phyloP scores from a whole-genome alignment of 2,329 filamentous ascomycete species.

The Aspergillus piperis region DNA sequence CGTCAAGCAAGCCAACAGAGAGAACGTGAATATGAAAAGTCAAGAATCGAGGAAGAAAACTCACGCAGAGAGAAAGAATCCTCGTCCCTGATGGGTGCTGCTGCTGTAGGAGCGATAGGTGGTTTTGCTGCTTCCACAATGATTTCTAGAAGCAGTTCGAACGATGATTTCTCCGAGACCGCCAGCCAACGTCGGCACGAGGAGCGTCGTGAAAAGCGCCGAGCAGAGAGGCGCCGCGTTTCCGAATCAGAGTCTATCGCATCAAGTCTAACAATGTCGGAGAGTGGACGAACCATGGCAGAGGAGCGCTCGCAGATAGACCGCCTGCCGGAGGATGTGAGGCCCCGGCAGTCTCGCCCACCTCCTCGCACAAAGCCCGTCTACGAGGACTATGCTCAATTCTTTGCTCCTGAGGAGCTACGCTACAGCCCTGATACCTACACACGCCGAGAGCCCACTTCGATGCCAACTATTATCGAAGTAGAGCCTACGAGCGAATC shows the following conservation, averaged over 20 bases:
- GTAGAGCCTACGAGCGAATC: constrained; percentile 32
- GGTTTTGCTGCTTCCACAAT: constrained; percentile 50
- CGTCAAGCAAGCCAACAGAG: constrained; percentile 23
- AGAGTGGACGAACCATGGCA: constrained; percentile 17
- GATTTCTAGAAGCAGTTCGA: constrained; percentile 33
- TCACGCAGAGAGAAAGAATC: constrained; percentile 33
- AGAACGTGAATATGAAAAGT: constrained; percentile 22
- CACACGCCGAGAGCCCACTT: constrained; percentile 19
- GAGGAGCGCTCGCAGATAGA: constrained; percentile 22
- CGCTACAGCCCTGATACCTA: constrained; percentile 44
- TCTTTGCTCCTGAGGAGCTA: constrained; percentile 44
- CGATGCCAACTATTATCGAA: constrained; percentile 35
- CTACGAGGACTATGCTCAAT: constrained; percentile 46
- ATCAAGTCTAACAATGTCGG: constrained; percentile 28
- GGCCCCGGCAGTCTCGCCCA: constrained; percentile 33
- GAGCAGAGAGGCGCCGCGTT: constrained; percentile 41
- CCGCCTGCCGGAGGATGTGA: constrained; percentile 18
- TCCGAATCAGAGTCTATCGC: constrained; percentile 25
- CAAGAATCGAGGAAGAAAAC: neutral
- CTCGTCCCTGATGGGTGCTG: constrained; percentile 38
- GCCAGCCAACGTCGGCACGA: constrained; percentile 36
- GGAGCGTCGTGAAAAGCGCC: constrained; percentile 41
- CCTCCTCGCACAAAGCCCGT: constrained; percentile 35
- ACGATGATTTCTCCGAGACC: constrained; percentile 32
- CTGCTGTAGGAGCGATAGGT: constrained; percentile 54